phyloP scores from a whole-genome alignment of 345 rosid genomes.

The Microcos paniculata region DNA sequence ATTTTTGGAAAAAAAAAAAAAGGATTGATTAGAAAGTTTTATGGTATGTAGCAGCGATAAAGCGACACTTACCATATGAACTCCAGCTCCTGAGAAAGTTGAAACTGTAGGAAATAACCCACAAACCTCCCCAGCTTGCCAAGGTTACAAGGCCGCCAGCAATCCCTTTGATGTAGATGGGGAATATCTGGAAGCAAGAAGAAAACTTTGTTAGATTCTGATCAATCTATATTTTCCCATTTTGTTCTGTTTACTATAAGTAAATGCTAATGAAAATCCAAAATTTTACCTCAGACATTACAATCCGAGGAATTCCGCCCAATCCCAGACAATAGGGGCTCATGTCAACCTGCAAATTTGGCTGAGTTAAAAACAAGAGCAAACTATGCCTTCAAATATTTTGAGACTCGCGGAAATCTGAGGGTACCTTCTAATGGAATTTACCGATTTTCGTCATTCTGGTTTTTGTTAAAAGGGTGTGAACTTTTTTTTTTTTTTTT shows the following conservation, averaged over 20 bases:
- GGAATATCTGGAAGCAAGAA: conserved; percentile 65
- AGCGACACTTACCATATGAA: conserved; percentile 65
- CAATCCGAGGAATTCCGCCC: too few species aligned
- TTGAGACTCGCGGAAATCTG: too few species aligned
- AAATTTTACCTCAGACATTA: too few species aligned
- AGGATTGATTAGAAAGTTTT: too few species aligned
- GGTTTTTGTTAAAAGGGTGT: too few species aligned
- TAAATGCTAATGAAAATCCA: not conserved
- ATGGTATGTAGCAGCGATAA: not conserved
- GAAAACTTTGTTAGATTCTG: not conserved
- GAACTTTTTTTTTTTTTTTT: too few species aligned
- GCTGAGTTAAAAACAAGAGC: too few species aligned
- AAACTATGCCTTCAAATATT: not conserved
- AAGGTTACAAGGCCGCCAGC: conserved; percentile 90
- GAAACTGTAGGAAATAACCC: conserved; percentile 83
- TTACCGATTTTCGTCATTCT: too few species aligned
- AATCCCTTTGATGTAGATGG: conserved; percentile 81
- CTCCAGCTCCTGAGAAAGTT: conserved; percentile 89
- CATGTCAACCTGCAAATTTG: conserved; percentile 53
- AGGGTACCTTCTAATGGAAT: too few species aligned
- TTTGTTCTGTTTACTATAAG: not conserved
- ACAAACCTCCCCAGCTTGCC: conserved; percentile 90
- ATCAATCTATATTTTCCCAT: not conserved
- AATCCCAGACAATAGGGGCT: conserved; percentile 80
- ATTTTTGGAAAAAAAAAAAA: too few species aligned